Evolutionary conservation across 345 rosid species (phyloP), one percentile per base, ranked within the genome.

Genomic region (Murraya koenigii): DNA sequence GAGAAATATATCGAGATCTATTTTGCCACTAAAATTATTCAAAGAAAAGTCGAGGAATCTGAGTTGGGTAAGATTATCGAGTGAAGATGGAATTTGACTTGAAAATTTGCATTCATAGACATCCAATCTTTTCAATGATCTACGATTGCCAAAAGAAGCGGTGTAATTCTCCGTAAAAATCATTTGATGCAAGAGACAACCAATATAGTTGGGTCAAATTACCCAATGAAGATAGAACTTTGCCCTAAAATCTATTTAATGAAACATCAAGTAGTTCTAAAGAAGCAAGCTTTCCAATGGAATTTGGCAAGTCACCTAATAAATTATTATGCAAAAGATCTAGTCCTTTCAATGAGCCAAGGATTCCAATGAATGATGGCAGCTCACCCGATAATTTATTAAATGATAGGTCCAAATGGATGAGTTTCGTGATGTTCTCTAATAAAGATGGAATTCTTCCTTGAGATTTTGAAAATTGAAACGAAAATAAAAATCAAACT

Each of bases 391-490:
- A 23, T n/a, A 59, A 59, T 7, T 26, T 59, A 59, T 59, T 59
- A 1, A 0, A 0, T 7, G 62, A 5, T 17, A 81, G 15, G 5
- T 13, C 15, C 10, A 66, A 11, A 8, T 35, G 25, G 25, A 22
- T 5, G 11, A 66, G 26, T 3, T 22, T 35, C 1, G 49, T 66
- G 1, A 66, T 28, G 13, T 66, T 63, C 20, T 66, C 58, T 1
- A 7, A 8, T 69, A 52, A 81, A 68, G 73, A 69, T 0, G 78
- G 78, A 30, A 75, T 73, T 49, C 22, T 15, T 3, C 26, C 70
- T 30, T 61, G 41, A 7, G 7, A 5, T 25, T 5, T 60, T 8
- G 35, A 33, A 33, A 33, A 33, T 33, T 4, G 4, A 33, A 33
- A 33, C 4, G 35, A 33, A 33, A 2, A 33, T 33, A 33, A 33